A percentile compares a stretch with the other conserved stretches of the same genome.
Evolutionary conservation across 2,329 filamentous ascomycete genomes (phyloP).

Genomic region (Thelonectria blattea): DNA sequence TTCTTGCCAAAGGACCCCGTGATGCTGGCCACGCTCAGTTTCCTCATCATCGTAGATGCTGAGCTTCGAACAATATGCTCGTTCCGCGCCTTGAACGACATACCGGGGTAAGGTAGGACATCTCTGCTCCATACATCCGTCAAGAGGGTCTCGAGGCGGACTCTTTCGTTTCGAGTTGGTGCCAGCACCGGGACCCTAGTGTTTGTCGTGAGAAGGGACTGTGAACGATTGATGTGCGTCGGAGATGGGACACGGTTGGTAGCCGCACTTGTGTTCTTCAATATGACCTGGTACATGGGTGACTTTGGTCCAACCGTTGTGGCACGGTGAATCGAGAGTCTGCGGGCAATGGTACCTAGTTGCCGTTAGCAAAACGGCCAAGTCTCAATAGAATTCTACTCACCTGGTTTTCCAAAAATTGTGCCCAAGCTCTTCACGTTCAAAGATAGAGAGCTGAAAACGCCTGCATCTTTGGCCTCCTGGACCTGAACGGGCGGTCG

Average conservation of each 20-base stretch:
- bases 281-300: conserved; percentile 75
- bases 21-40: conserved; percentile 83
- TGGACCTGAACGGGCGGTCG: conserved; percentile 56
- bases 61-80: conserved; percentile 77
- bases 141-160: conserved; percentile 75
- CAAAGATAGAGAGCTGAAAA: conserved; percentile 70
- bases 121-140: conserved; percentile 86
- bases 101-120: conserved; percentile 80
- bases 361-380: conserved; percentile 14
- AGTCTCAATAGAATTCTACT: conserved; percentile 13
- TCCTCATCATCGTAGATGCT: conserved; percentile 87
- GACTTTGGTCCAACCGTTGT: conserved; percentile 74
- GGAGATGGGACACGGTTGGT: conserved; percentile 48
- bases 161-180: conserved; percentile 76
- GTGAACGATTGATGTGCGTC: conserved; percentile 74
- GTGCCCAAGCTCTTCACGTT: conserved; percentile 77
- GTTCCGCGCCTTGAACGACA: conserved; percentile 68
- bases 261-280: conserved; percentile 79
- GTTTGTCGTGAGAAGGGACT: conserved; percentile 76
- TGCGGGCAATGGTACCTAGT: conserved; percentile 66
- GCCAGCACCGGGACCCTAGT: conserved; percentile 72
- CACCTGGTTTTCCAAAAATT: conserved; percentile 75
- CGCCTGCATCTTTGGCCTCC: conserved; percentile 51
- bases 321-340: conserved; percentile 79
- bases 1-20: conserved; percentile 77